Base-by-base conservation (phyloP, 352 stramenopile genomes). In the Globisporangium ultimum region DNA sequence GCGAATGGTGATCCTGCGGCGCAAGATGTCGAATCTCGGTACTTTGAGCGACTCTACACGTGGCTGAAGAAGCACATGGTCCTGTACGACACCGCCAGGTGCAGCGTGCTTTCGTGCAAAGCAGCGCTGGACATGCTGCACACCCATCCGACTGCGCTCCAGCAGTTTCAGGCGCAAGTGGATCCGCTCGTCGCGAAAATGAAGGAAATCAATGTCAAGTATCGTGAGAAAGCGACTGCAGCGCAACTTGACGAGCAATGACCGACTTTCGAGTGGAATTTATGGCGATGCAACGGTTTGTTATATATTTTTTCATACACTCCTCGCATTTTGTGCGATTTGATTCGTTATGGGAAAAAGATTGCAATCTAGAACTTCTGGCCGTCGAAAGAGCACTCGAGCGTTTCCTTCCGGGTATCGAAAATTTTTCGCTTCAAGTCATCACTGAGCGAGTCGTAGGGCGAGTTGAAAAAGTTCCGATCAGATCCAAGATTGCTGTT, bases 31-130 rank as follows among this genome's bases (percentile, higher is more conserved):
- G 75, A 88, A 20, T 55, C 71, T 2, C 71, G 76, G 0, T 54
- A 87, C 47, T 88, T 87, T 60, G 80, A 89, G 51, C 68, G 76
- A 3, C 58, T 89, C 3, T 89, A 89, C 60, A 89, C 80, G 22
- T 89, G 80, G 80, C 59, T 89, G 20, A 89, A 89, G 67, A 88
- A 87, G 55, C 67, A 87, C 41, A 71, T 84, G n/a, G 74, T 55
- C 20, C 21, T 78, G 15, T 84, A 74, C 46, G 80, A 89, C 45
- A 57, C 58, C 1, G 47, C 63, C 0, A 67, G 72, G 17, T 59
- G 58, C 6, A 77, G 77, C 0, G 81, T 62, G 49, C 48, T 89
- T n/a, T 45, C 75, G 0, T 61, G 70, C 7, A 53, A 61, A 17
- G 18, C 55, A 9, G 63, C 73, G 2, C 54, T 86, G 20, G 76